phyloP scores from a whole-genome alignment of 441 rosid genomes.

The Brassica balearica region DNA sequence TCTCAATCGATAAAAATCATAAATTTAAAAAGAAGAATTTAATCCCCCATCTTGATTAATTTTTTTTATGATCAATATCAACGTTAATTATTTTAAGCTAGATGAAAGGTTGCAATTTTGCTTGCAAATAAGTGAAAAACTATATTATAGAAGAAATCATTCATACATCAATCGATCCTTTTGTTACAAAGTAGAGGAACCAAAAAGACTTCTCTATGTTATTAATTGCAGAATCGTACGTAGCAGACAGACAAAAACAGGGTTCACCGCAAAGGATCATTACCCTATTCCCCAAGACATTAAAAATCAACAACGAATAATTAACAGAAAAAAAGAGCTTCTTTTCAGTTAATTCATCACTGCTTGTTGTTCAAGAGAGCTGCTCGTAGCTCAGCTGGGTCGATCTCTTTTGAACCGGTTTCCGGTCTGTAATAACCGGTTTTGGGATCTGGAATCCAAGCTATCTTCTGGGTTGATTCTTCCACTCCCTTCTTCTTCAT shows the following conservation, averaged over 20 bases:
- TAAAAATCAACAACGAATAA: background rate
- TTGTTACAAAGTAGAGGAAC: conserved; percentile 29
- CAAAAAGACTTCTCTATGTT: conserved; percentile 13
- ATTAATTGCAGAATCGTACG: conserved; percentile 25
- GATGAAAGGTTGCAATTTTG: background rate
- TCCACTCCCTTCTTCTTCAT: conserved; percentile 63
- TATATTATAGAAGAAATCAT: conserved; percentile 21
- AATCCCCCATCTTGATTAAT: background rate
- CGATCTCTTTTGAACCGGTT: conserved; percentile 68
- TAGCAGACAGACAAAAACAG: conserved; percentile 16
- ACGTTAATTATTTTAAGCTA: background rate
- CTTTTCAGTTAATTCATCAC: conserved; percentile 17
- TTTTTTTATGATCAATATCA: background rate
- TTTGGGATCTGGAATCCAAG: conserved; percentile 92
- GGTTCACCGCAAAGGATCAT: conserved; percentile 41
- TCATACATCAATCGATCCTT: conserved; percentile 22
- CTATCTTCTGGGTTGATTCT: conserved; percentile 53
- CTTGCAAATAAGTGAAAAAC: background rate
- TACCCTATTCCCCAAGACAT: conserved; percentile 13
- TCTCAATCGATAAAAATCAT: background rate
- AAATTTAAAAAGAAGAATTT: too few species aligned
- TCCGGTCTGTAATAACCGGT: conserved; percentile 94
- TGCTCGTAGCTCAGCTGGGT: conserved; percentile 77
- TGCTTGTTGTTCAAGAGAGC: conserved; percentile 70
- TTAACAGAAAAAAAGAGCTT: background rate